These are phyloP conservation scores for Boletus rex-veris DNA, from an alignment of 768 basidiomycete genomes.

Conservation along the genomic window DNA sequence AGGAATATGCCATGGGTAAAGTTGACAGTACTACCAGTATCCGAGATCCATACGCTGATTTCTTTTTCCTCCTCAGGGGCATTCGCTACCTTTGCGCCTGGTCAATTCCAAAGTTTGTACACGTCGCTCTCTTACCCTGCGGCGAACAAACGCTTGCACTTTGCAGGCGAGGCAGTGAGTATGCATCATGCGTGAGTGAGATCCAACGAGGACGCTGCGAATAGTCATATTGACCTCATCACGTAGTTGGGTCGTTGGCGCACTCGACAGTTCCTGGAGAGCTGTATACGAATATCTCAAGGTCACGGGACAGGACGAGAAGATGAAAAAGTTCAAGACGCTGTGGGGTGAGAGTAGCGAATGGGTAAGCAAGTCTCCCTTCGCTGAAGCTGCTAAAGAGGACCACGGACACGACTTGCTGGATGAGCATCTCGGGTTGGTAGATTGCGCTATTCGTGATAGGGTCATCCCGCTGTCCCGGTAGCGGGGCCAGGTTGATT, in stretches of 20 bases:
- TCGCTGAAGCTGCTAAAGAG: neutral
- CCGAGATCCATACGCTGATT: neutral
- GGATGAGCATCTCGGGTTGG: conserved; percentile 1
- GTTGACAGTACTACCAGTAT: neutral
- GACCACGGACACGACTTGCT: neutral
- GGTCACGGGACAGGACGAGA: conserved; percentile 5
- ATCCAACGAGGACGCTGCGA: neutral
- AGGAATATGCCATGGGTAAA: conserved; percentile 35
- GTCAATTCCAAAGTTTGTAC: conserved; percentile 34
- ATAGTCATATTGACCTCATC: neutral
- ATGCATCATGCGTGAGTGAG: conserved; percentile 34
- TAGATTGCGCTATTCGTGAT: neutral
- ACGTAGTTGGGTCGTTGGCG: conserved; percentile 37
- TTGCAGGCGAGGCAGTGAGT: conserved; percentile 26
- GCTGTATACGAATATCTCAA: conserved; percentile 29
- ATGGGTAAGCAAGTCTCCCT: conserved; percentile 13
- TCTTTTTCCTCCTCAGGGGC: conserved; percentile 26
- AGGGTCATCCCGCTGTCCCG: neutral
- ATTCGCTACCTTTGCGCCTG: conserved; percentile 38
- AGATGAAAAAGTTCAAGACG: conserved; percentile 15
- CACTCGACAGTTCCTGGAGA: conserved; percentile 35
- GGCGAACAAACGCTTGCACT: conserved; percentile 7
- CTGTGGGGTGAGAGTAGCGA: conserved; percentile 31
- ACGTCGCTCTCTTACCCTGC: conserved; percentile 29
- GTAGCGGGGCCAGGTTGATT: no score